Evolutionary conservation across 1,284 basidiomycete species (phyloP), one percentile per base, ranked within the genome.

Genomic region (Irpex sp.): DNA sequence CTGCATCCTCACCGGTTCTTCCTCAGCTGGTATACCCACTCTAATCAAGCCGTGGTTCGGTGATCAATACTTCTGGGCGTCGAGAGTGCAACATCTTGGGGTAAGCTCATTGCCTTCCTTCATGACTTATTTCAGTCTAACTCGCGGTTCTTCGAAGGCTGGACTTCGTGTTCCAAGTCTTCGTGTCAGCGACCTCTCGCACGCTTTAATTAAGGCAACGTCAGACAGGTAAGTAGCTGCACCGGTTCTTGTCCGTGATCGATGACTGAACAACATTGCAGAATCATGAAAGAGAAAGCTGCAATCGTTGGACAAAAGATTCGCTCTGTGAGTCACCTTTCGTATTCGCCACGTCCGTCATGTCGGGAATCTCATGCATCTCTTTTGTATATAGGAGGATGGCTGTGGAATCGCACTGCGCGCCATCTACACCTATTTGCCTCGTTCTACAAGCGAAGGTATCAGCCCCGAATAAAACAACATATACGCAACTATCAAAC

Each of bases 11-110:
- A 9, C 34, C 19, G 3, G 34, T 26, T 34, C 61, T 47, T 11
- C 52, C 2, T 4, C 38, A 71, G 88, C 89, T 15, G 92, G 91
- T 0, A 80, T 91, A 47, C 91, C 91, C 1, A 93, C 91, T 1
- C 75, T 92, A 54, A 90, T 93, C 70, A 87, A 88, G 68, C 87
- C 87, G 3, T 89, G 85, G 84, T 89, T 89, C 62, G 82, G 79
- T 65, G 85, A 89, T 69, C 88, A 91, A 72, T 88, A 82, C 74
- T 91, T 91, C 73, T 91, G 90, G 87, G 88, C 85, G 5, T 82
- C 81, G 47, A 80, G 88, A 37, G 87, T 91, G 21, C 82, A 86
- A 64, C 81, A 82, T 67, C 79, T 89, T 34, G 86, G 83, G 44
- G 85, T 83, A 58, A 73, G 79, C 71, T 34, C 59, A 11, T 17